Percentiles rank a stretch among this genome's conserved stretches.
Evolutionary conservation across 768 basidiomycete genomes (phyloP).

Genomic region (Hirschioporus abietinus): DNA sequence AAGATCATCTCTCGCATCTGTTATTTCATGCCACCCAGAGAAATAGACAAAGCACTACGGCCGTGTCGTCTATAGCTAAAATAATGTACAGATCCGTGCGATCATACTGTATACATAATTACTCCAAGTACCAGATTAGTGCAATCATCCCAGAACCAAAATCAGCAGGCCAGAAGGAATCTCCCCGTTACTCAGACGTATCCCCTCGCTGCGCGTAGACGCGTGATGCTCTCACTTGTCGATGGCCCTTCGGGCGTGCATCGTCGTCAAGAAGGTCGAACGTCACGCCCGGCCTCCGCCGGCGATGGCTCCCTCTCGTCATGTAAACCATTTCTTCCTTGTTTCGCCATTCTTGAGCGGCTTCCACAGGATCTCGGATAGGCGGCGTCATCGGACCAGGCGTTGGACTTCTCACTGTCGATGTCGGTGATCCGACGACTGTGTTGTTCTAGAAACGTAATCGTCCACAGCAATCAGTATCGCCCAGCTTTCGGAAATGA

Average conservation of each 20-base stretch:
- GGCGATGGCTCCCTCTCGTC: background rate
- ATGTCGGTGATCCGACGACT: slow-evolving; percentile 68
- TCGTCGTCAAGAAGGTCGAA: background rate
- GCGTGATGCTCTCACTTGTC: background rate
- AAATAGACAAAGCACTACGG: background rate
- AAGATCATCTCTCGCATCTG: too few relatives aligned
- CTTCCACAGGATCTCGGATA: slow-evolving; percentile 55
- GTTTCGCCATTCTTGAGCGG: slow-evolving; percentile 69
- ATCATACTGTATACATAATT: background rate
- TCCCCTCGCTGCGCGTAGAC: background rate
- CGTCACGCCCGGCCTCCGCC: slow-evolving; percentile 1
- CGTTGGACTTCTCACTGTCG: slow-evolving; percentile 60
- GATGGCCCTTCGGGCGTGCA: slow-evolving; percentile 1
- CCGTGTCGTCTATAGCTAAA: background rate
- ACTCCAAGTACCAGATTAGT: background rate
- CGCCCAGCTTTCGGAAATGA: slow-evolving; percentile 1
- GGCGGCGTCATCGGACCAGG: slow-evolving; percentile 51
- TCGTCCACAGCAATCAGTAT: background rate
- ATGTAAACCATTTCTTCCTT: slow-evolving; percentile 43
- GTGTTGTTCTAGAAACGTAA: slow-evolving; percentile 50
- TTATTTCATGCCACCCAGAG: background rate
- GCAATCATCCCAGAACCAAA: background rate
- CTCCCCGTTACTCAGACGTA: background rate
- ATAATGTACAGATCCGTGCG: background rate
- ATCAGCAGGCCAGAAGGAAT: background rate